Conservation (phyloP, 345 rosid genomes). For the Eucalyptus urophylla region DNA sequence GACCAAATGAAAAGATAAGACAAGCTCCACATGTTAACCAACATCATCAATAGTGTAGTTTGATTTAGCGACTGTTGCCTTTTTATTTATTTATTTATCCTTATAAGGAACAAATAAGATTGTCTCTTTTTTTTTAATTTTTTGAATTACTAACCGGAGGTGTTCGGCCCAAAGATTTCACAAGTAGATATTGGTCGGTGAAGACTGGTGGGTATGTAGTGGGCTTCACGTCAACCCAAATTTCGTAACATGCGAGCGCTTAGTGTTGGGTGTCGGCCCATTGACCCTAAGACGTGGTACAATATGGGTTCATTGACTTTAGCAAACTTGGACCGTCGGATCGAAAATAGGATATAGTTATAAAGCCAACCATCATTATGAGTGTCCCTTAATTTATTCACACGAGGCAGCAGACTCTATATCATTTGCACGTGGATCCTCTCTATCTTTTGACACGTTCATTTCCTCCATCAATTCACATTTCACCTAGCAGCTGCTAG, state of each 20-base stretch:
- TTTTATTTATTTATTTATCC: neutral
- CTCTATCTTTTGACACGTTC: no score
- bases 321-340: neutral
- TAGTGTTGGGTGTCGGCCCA: neutral
- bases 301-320: neutral
- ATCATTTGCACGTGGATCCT: no score
- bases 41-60: neutral
- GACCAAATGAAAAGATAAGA: neutral
- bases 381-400: neutral
- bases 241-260: neutral
- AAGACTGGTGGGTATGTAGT: neutral
- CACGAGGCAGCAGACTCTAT: no score
- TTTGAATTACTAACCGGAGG: neutral
- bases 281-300: neutral
- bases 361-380: neutral
- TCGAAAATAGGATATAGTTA: neutral
- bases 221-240: neutral
- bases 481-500: fast-evolving
- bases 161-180: neutral
- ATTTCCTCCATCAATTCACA: no score
- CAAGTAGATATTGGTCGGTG: neutral
- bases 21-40: neutral
- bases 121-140: neutral
- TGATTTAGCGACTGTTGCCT: neutral
- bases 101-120: neutral